These are phyloP conservation scores for Scalesia atractyloides DNA, from an alignment of 129 eudicot species.

Conservation along the genomic window DNA sequence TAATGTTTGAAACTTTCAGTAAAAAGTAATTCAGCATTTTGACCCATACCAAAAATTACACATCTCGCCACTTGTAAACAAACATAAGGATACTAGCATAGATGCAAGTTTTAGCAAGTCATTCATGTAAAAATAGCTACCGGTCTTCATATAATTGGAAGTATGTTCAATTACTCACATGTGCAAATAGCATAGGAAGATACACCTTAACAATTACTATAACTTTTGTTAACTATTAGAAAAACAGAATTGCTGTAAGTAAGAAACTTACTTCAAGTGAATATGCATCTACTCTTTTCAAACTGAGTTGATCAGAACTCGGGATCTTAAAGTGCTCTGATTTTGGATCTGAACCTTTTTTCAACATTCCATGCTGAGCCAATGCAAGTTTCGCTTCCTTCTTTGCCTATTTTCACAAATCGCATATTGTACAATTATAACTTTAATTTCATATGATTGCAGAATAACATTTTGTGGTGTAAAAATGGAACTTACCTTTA, in stretches of 20 bases:
- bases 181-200: background rate
- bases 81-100: conserved; percentile 8
- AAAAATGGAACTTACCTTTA: conserved; percentile 46
- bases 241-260: background rate
- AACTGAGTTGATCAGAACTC: conserved; percentile 74
- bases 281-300: conserved; percentile 70
- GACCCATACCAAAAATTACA: background rate
- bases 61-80: background rate
- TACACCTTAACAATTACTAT: background rate
- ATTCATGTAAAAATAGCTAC: background rate
- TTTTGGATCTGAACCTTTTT: conserved; percentile 52
- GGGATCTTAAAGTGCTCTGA: conserved; percentile 63
- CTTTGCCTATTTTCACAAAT: conserved; percentile 58
- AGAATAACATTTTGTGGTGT: background rate
- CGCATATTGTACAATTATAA: background rate
- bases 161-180: background rate
- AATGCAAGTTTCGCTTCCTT: conserved; percentile 66
- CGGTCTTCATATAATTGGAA: background rate
- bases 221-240: background rate
- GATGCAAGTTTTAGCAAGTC: background rate
- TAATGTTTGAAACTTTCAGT: background rate
- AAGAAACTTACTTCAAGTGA: conserved; percentile 68
- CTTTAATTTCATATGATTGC: background rate
- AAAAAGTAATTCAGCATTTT: background rate
- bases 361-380: conserved; percentile 63